Conservation (phyloP, 2,329 filamentous ascomycete species). For the Ascosphaera acerosa region DNA sequence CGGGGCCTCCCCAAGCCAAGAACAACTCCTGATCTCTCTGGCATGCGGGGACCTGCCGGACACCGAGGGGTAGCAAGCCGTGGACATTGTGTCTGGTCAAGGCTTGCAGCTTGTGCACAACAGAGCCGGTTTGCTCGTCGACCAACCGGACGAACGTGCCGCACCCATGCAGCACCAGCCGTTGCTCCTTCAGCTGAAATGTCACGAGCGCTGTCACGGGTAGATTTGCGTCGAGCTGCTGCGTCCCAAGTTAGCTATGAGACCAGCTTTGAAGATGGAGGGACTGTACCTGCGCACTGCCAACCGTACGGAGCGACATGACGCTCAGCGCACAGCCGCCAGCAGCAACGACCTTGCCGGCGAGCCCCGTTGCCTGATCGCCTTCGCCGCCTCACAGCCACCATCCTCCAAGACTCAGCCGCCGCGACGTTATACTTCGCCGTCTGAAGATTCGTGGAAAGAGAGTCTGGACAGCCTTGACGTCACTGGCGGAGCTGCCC, state of each 20-base stretch:
- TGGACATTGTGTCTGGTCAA: conserved; percentile 17
- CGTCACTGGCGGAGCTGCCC: no score
- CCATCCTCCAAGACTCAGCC: no score
- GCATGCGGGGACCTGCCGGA: conserved; percentile 5
- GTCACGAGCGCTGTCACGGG: conserved; percentile 18
- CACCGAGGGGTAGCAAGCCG: conserved; percentile 11
- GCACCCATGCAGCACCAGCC: conserved; percentile 16
- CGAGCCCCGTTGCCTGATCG: no score
- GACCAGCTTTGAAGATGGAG: no score
- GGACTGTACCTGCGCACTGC: no score
- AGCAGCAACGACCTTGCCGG: no score
- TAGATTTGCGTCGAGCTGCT: conserved; percentile 20
- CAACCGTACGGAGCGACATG: no score
- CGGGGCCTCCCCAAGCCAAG: conserved; percentile 46
- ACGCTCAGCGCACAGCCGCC: no score
- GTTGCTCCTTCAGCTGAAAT: conserved; percentile 8
- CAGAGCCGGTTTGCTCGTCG: conserved; percentile 11
- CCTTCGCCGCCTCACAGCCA: no score
- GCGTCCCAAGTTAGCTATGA: conserved; percentile 3
- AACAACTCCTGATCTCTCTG: conserved; percentile 7
- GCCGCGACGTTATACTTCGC: no score
- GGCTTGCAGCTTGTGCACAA: conserved; percentile 10
- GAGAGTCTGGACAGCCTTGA: no score
- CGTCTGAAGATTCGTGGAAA: no score
- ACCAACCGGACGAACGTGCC: conserved; percentile 14